Conservation (phyloP, 345 rosid genomes). For the Adansonia digitata region DNA sequence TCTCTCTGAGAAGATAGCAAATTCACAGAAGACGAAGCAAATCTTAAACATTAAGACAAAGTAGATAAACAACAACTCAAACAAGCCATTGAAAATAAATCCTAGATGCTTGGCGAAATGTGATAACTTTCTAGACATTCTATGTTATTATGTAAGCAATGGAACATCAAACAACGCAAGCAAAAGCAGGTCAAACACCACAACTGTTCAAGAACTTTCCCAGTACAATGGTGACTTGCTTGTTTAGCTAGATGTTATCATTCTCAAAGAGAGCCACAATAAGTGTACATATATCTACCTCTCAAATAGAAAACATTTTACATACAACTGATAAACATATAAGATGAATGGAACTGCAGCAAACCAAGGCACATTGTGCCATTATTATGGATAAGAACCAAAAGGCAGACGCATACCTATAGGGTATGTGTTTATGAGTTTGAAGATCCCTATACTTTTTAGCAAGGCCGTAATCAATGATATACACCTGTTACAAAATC, state of each 20-base stretch:
- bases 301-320: background rate
- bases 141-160: background rate
- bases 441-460: background rate
- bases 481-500: background rate
- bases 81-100: background rate
- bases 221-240: background rate
- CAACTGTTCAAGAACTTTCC: background rate
- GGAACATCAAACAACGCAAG: background rate
- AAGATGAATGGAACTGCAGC: background rate
- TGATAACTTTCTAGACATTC: background rate
- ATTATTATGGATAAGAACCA: background rate
- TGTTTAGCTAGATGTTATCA: background rate
- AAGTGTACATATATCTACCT: background rate
- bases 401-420: background rate
- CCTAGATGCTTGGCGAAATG: background rate
- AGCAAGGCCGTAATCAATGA: background rate
- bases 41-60: background rate
- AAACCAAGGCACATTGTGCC: background rate
- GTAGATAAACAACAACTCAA: background rate
- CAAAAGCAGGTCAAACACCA: background rate
- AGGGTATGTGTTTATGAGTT: background rate
- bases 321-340: background rate
- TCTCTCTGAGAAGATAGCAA: constrained; percentile 15
- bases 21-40: background rate
- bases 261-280: background rate